Evolutionary conservation across 1,284 basidiomycete species (phyloP).

Genomic region (Moesziomyces sp.): DNA sequence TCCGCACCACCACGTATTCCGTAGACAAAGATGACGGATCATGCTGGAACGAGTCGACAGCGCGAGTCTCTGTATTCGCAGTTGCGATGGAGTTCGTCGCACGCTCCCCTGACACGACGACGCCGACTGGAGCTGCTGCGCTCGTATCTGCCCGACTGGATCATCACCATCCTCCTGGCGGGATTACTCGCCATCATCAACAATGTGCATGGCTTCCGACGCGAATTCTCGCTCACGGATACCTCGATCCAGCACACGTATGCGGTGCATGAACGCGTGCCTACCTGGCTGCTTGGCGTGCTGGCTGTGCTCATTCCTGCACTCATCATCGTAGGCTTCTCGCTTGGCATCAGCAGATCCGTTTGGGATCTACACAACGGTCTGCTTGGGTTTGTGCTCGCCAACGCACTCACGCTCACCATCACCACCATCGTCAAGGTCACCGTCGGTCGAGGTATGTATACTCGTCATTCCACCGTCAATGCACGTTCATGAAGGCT

Average conservation of each 20-base stretch:
- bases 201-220: slow-evolving; percentile 80
- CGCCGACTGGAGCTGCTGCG: slow-evolving; percentile 32
- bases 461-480: too few species aligned
- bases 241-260: slow-evolving; percentile 77
- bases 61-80: slow-evolving; percentile 39
- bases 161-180: slow-evolving; percentile 50
- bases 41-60: slow-evolving; percentile 1
- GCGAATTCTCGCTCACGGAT: slow-evolving; percentile 69
- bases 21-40: too few species aligned
- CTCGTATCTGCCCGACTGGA: slow-evolving; percentile 60
- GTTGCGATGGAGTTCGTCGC: slow-evolving; percentile 29
- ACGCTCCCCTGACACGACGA: slow-evolving; percentile 21
- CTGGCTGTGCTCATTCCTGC: slow-evolving; percentile 68
- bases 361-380: slow-evolving; percentile 90
- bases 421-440: slow-evolving; percentile 86
- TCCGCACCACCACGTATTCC: too few species aligned
- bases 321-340: slow-evolving; percentile 74
- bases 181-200: slow-evolving; percentile 78
- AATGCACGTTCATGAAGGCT: too few species aligned
- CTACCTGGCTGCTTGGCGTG: slow-evolving; percentile 71
- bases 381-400: slow-evolving; percentile 79
- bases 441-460: slow-evolving; percentile 79
- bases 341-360: slow-evolving; percentile 77
- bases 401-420: slow-evolving; percentile 79
- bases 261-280: slow-evolving; percentile 84